Percentiles rank a stretch among this genome's conserved stretches.
Conservation (phyloP, 2,329 filamentous ascomycete genomes). For the Elsinoe ampelina region DNA sequence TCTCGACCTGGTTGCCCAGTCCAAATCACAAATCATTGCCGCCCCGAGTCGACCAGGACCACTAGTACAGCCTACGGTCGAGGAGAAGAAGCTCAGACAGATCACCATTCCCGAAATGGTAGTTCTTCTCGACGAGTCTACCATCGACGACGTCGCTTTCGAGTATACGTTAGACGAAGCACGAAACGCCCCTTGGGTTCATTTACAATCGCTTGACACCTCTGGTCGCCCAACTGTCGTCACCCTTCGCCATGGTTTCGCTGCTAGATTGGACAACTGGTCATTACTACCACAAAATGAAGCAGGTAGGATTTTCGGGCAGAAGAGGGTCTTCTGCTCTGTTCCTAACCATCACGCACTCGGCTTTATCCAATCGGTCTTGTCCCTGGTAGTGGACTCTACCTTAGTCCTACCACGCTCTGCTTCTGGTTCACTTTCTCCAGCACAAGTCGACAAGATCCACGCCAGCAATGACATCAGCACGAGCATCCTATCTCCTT, state of each 20-base stretch:
- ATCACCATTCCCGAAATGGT: conserved; percentile 8
- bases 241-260: conserved; percentile 7
- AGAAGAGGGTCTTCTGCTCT: conserved; percentile 7
- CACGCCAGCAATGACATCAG: background rate
- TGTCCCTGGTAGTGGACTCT: conserved; percentile 20
- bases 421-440: conserved; percentile 4
- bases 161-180: conserved; percentile 11
- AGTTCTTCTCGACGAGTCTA: background rate
- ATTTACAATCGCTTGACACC: conserved; percentile 9
- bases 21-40: conserved; percentile 23
- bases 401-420: conserved; percentile 18
- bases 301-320: background rate
- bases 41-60: background rate
- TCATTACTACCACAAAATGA: conserved; percentile 16
- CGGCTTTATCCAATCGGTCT: conserved; percentile 17
- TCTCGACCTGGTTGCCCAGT: conserved; percentile 21
- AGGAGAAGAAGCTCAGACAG: background rate
- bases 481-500: conserved; percentile 11
- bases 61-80: background rate
- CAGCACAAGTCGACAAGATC: background rate
- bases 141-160: background rate
- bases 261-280: conserved; percentile 17
- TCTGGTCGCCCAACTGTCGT: conserved; percentile 5
- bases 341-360: conserved; percentile 4
- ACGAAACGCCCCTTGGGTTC: conserved; percentile 9